Conservation (phyloP, 441 rosid genomes). For the Manihot esculenta region DNA sequence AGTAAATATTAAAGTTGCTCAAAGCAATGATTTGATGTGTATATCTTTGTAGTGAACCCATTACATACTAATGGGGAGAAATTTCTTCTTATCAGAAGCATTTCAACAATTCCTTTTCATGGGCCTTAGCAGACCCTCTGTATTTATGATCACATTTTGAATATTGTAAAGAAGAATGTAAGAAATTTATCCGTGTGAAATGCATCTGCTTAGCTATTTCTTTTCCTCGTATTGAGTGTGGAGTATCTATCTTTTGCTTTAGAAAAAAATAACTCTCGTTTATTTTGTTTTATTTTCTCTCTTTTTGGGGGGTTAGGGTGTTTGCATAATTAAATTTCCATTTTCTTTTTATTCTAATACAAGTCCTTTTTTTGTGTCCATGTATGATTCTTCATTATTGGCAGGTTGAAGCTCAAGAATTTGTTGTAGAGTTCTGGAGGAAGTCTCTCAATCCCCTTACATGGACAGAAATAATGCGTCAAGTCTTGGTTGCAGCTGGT, state of each 20-base stretch:
- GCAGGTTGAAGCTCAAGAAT: conserved; percentile 74
- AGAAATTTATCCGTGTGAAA: neutral
- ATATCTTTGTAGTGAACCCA: neutral
- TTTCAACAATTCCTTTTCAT: neutral
- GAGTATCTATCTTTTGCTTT: neutral
- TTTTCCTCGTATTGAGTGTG: neutral
- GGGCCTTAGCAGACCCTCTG: neutral
- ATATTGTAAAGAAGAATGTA: conserved; percentile 2
- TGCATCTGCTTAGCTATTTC: neutral
- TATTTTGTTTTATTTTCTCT: too few species aligned
- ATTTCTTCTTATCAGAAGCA: neutral
- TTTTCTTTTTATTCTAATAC: neutral
- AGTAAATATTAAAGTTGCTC: neutral
- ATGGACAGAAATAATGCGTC: conserved; percentile 86
- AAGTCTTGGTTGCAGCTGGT: conserved; percentile 87
- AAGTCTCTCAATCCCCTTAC: conserved; percentile 85
- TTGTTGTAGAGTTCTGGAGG: conserved; percentile 71
- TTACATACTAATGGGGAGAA: neutral
- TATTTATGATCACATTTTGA: neutral
- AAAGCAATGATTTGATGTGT: neutral
- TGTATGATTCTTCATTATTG: conserved; percentile 16
- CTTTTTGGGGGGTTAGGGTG: neutral
- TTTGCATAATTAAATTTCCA: neutral
- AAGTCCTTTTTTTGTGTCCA: neutral
- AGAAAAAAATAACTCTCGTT: neutral